A percentile compares a stretch with the other conserved stretches of the same genome.
phyloP scores from a whole-genome alignment of 768 basidiomycete genomes.

The Termitomyces sp. region DNA sequence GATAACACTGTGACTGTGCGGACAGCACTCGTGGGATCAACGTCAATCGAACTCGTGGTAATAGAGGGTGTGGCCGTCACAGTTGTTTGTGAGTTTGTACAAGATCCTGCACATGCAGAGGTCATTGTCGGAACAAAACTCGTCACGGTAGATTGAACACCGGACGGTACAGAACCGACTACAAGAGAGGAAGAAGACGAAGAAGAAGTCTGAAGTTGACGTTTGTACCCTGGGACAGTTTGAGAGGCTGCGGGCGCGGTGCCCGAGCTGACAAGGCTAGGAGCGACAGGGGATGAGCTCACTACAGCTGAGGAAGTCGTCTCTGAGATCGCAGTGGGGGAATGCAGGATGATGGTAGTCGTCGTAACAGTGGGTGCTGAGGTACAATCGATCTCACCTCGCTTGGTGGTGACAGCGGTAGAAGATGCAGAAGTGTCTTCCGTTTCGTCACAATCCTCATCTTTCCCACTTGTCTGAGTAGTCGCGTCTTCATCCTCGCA shows the following conservation, averaged over 20 bases:
- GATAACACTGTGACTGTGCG: constrained; percentile 30
- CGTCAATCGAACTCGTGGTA: background rate
- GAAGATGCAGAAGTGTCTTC: constrained; percentile 8
- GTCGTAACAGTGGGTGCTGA: constrained; percentile 1
- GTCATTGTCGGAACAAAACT: background rate
- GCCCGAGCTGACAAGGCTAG: background rate
- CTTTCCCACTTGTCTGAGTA: background rate
- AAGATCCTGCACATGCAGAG: background rate
- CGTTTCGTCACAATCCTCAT: constrained; percentile 1
- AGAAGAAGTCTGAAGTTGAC: constrained; percentile 7
- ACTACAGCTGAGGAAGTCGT: constrained; percentile 4
- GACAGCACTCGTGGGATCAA: constrained; percentile 15
- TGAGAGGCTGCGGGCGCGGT: constrained; percentile 2
- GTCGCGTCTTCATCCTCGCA: constrained; percentile 6
- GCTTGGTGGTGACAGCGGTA: background rate
- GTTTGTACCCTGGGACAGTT: constrained; percentile 12
- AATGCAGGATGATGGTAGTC: constrained; percentile 2
- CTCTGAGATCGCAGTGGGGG: constrained; percentile 7
- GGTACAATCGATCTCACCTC: background rate
- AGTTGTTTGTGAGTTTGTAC: background rate
- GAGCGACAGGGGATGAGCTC: background rate
- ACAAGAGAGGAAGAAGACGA: background rate
- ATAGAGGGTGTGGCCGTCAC: background rate
- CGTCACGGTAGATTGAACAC: background rate
- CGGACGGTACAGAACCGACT: background rate